Evolutionary conservation across 352 stramenopile genomes (phyloP).

Genomic region (Phytophthora parvispora): DNA sequence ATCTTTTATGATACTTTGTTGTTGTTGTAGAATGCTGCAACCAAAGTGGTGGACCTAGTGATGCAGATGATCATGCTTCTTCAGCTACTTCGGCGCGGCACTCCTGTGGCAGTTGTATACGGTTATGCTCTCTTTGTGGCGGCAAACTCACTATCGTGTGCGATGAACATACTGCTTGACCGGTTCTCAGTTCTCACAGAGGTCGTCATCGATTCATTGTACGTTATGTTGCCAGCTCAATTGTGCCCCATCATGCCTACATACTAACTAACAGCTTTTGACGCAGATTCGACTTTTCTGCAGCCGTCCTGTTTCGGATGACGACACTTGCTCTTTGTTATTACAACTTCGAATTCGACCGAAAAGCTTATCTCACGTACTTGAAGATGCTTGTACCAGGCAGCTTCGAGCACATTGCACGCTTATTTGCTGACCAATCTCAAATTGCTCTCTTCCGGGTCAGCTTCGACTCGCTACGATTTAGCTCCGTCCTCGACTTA

Average conservation of each 20-base stretch:
- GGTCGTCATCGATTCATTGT: constrained; percentile 35
- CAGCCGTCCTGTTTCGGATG: constrained; percentile 37
- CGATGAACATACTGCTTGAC: constrained; percentile 17
- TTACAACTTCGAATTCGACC: constrained; percentile 38
- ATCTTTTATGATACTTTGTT: not conserved
- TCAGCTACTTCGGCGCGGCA: constrained; percentile 18
- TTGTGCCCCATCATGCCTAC: not conserved
- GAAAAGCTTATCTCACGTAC: constrained; percentile 15
- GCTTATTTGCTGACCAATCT: constrained; percentile 21
- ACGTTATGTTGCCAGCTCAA: not conserved
- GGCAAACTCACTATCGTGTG: constrained; percentile 25
- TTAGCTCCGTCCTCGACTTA: constrained; percentile 28
- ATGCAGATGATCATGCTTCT: constrained; percentile 24
- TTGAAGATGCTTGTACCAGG: constrained; percentile 13
- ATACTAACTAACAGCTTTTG: not conserved
- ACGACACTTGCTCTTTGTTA: constrained; percentile 28
- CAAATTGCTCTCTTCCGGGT: constrained; percentile 33
- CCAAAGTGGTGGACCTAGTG: constrained; percentile 22
- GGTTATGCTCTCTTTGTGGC: constrained; percentile 20
- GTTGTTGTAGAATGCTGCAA: constrained; percentile 18
- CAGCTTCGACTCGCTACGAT: constrained; percentile 37
- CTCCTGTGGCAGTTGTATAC: constrained; percentile 7
- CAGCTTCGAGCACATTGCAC: constrained; percentile 33
- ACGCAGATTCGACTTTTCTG: constrained; percentile 36
- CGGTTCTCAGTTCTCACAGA: constrained; percentile 24